Conservation (phyloP, 306 rosid genomes). For the Lupinus albus region DNA sequence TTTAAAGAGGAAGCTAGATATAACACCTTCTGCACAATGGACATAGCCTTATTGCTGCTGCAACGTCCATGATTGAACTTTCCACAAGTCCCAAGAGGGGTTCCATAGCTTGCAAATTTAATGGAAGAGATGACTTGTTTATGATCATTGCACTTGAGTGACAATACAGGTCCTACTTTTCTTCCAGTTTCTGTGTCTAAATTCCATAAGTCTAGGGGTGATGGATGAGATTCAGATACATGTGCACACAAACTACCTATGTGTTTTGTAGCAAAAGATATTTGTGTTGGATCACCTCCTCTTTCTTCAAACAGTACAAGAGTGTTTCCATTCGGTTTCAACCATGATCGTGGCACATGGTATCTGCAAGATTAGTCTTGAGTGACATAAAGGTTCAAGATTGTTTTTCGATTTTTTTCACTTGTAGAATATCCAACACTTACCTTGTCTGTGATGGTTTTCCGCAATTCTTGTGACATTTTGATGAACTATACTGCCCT, state of each 20-base stretch:
- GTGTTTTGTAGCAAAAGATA: constrained; percentile 65
- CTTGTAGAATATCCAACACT: constrained; percentile 41
- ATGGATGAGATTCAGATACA: constrained; percentile 79
- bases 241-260: constrained; percentile 72
- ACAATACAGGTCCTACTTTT: constrained; percentile 53
- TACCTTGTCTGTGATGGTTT: constrained; percentile 84
- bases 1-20: constrained; percentile 2
- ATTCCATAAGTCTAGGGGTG: constrained; percentile 74
- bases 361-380: constrained; percentile 51
- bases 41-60: constrained; percentile 62
- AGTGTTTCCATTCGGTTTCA: constrained; percentile 60
- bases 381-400: constrained; percentile 33
- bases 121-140: constrained; percentile 76
- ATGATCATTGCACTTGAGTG: constrained; percentile 75
- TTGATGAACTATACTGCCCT: constrained; percentile 59
- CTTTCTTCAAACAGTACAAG: constrained; percentile 83
- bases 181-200: constrained; percentile 48
- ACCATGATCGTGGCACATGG: constrained; percentile 85
- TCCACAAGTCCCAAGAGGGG: constrained; percentile 81
- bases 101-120: constrained; percentile 86
- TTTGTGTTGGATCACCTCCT: constrained; percentile 76
- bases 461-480: constrained; percentile 87
- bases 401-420: constrained; percentile 25
- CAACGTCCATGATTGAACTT: constrained; percentile 71
- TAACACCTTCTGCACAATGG: constrained; percentile 71